These are phyloP conservation scores for Aspergillus chevalieri DNA, from an alignment of 2,329 filamentous ascomycete genomes.

Conservation along the genomic window DNA sequence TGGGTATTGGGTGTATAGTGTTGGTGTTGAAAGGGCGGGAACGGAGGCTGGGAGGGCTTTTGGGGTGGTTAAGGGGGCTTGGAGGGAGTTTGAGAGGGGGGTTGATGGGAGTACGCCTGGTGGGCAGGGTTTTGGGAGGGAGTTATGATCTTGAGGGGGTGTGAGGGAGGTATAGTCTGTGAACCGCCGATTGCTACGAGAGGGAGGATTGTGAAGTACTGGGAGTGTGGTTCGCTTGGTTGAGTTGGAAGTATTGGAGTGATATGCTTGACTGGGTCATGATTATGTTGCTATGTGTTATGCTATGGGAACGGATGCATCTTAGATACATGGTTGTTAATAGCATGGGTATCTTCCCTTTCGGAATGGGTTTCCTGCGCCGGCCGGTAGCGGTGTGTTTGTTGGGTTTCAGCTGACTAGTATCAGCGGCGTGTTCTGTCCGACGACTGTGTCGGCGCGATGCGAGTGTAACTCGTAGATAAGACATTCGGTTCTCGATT, in stretches of 20 bases:
- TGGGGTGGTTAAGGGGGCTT: conserved; percentile 59
- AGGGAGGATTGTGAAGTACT: no score
- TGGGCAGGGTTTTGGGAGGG: conserved; percentile 32
- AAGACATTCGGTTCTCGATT: no score
- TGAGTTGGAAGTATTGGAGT: not conserved
- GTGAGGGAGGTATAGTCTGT: no score
- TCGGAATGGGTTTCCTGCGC: no score
- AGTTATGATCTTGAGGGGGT: not conserved
- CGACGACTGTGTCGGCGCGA: not conserved
- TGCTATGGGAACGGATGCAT: not conserved
- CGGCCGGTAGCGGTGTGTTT: not conserved
- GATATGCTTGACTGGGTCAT: not conserved
- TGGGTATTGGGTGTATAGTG: conserved; percentile 49
- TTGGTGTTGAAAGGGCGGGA: conserved; percentile 28
- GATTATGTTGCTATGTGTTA: not conserved
- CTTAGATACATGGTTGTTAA: not conserved
- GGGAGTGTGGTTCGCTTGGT: no score
- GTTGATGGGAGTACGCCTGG: conserved; percentile 34
- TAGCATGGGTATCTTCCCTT: no score
- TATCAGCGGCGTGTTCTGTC: not conserved
- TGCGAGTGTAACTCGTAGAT: no score
- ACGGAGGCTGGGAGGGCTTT: conserved; percentile 46
- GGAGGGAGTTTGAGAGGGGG: conserved; percentile 48
- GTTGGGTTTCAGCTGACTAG: not conserved
- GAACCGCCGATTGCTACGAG: no score